Percentiles rank a stretch among this genome's conserved stretches.
Evolutionary conservation across 2,329 filamentous ascomycete genomes (phyloP).

Genomic region (Dactylellina leptospora): DNA sequence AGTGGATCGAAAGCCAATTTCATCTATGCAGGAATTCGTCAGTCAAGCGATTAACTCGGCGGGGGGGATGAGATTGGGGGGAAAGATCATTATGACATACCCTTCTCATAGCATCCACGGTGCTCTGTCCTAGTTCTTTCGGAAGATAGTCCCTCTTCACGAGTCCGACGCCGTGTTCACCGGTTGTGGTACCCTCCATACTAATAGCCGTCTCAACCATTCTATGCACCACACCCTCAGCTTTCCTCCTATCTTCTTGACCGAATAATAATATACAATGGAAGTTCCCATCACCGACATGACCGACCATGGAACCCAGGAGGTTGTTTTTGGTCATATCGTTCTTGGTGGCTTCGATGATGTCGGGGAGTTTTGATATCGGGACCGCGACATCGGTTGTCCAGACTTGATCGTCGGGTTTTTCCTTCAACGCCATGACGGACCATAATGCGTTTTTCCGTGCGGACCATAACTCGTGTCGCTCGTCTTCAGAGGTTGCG

Average conservation of each 20-base stretch:
- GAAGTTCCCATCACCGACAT: slow-evolving; percentile 81
- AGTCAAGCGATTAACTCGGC: not conserved
- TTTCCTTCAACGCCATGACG: slow-evolving; percentile 71
- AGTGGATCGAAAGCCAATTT: slow-evolving; percentile 83
- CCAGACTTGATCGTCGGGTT: slow-evolving; percentile 73
- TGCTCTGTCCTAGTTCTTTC: slow-evolving; percentile 77
- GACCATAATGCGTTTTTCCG: slow-evolving; percentile 79
- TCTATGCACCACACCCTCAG: slow-evolving; percentile 76
- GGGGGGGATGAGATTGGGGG: too few relatives aligned
- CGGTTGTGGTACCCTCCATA: slow-evolving; percentile 84
- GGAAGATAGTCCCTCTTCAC: slow-evolving; percentile 85
- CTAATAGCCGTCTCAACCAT: slow-evolving; percentile 89
- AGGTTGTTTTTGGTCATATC: slow-evolving; percentile 69
- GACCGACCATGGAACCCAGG: slow-evolving; percentile 72
- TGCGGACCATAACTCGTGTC: slow-evolving; percentile 76
- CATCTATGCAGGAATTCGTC: slow-evolving; percentile 64
- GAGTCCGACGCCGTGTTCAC: slow-evolving; percentile 83
- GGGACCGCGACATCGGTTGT: slow-evolving; percentile 84
- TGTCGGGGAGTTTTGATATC: slow-evolving; percentile 74
- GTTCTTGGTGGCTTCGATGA: slow-evolving; percentile 77
- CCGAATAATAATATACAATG: slow-evolving; percentile 74
- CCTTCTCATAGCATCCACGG: slow-evolving; percentile 84
- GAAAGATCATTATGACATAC: slow-evolving; percentile 62
- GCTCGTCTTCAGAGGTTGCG: slow-evolving; percentile 71
- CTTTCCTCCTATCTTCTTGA: slow-evolving; percentile 72